phyloP scores from a whole-genome alignment of 208 protist species.

The Lotmaria passim region DNA sequence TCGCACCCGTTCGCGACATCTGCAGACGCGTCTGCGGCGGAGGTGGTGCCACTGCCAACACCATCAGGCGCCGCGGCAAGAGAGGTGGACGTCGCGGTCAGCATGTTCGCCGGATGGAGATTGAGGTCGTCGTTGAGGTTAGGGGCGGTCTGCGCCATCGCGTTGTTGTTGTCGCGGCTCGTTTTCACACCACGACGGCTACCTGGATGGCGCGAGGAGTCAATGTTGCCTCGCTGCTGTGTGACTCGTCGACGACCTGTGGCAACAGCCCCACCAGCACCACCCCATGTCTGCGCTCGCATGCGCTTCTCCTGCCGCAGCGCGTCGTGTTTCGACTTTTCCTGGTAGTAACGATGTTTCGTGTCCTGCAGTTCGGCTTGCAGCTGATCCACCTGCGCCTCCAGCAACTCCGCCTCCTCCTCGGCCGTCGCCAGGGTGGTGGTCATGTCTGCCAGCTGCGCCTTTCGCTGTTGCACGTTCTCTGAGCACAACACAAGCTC shows the following conservation, averaged over 20 bases:
- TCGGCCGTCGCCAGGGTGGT: constrained; percentile 60
- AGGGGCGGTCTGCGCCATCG: background rate
- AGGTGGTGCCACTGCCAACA: too few relatives aligned
- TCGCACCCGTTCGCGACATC: too few relatives aligned
- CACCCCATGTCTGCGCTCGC: constrained; percentile 55
- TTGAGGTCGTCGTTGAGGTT: background rate
- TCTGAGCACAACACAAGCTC: constrained; percentile 95
- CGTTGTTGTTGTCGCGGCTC: constrained; percentile 2
- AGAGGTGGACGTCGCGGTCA: background rate
- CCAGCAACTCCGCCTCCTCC: constrained; percentile 77
- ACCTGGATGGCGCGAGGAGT: too few relatives aligned
- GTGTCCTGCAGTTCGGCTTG: constrained; percentile 90
- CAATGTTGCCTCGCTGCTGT: too few relatives aligned
- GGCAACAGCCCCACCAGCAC: background rate
- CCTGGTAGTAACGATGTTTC: constrained; percentile 92
- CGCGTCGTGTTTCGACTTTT: constrained; percentile 87
- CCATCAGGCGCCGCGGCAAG: background rate
- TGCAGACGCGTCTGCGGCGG: background rate
- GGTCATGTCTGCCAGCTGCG: constrained; percentile 90
- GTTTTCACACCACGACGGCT: too few relatives aligned
- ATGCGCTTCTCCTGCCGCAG: constrained; percentile 57
- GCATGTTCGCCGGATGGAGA: background rate
- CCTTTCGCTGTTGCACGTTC: constrained; percentile 91
- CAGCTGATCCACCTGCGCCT: constrained; percentile 91
- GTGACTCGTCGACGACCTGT: background rate